Conservation (phyloP, 129 eudicot species). For the Chrysanthemum lavandulifolium region DNA sequence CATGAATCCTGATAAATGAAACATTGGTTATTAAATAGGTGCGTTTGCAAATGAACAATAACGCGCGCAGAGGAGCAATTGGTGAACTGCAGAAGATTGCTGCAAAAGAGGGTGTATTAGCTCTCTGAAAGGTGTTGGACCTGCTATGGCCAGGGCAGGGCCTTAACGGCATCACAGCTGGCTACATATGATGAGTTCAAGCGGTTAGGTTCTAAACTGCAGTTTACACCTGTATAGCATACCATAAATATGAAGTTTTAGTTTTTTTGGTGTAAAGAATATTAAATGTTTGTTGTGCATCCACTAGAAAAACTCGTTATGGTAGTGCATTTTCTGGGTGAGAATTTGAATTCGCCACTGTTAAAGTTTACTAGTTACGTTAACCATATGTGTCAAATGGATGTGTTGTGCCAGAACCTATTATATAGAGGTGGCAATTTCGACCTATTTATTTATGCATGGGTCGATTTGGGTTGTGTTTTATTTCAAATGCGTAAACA, state of each 20-base stretch:
- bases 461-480: neutral
- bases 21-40: slow-evolving; percentile 47
- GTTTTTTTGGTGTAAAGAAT: too few species aligned
- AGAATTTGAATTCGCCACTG: neutral
- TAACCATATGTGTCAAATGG: neutral
- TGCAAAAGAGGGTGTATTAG: slow-evolving; percentile 66
- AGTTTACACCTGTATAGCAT: too few species aligned
- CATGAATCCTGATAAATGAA: neutral
- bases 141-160: slow-evolving; percentile 66
- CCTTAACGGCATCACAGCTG: slow-evolving; percentile 62
- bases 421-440: neutral
- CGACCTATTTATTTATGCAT: neutral
- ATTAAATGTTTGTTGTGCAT: too few species aligned
- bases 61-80: slow-evolving; percentile 45
- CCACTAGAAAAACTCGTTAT: neutral
- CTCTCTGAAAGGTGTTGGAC: slow-evolving; percentile 98
- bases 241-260: too few species aligned
- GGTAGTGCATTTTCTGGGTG: neutral
- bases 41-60: slow-evolving; percentile 76
- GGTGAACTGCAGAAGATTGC: slow-evolving; percentile 62
- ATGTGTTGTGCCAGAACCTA: neutral
- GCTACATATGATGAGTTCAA: slow-evolving; percentile 49
- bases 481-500: neutral
- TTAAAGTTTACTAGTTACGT: neutral
- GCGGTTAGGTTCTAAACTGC: too few species aligned